Percentiles rank a stretch among this genome's conserved stretches.
phyloP scores from a whole-genome alignment of 1,284 basidiomycete genomes.

The Malassezia sp. region DNA sequence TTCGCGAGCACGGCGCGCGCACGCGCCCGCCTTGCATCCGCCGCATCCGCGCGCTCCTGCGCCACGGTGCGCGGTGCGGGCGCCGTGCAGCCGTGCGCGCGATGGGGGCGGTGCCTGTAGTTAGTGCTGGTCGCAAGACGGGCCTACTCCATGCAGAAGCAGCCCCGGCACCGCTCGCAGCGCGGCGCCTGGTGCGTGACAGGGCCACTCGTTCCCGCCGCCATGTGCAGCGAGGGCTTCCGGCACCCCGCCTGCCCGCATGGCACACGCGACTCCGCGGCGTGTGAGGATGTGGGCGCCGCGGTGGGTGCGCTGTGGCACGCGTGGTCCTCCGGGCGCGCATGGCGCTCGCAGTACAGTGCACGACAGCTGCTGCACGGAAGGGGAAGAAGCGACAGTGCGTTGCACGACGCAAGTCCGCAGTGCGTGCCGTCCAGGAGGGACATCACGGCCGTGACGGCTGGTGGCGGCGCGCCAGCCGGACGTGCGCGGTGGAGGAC shows the following conservation, averaged over 20 bases:
- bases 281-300: background rate
- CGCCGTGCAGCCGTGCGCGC: slow-evolving; percentile 8
- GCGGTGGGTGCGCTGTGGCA: background rate
- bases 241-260: slow-evolving; percentile 5
- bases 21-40: background rate
- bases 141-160: slow-evolving; percentile 14
- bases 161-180: slow-evolving; percentile 10
- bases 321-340: slow-evolving; percentile 1
- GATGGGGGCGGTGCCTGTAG: slow-evolving; percentile 1
- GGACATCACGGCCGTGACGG: no score
- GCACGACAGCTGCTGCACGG: background rate
- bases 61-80: slow-evolving; percentile 4
- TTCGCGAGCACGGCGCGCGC: slow-evolving; percentile 5
- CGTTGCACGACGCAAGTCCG: background rate
- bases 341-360: slow-evolving; percentile 9
- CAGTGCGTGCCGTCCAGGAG: slow-evolving; percentile 13
- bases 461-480: no score
- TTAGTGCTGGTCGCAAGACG: no score
- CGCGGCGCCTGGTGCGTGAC: slow-evolving; percentile 6
- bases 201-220: background rate
- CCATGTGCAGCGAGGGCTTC: slow-evolving; percentile 3
- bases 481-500: slow-evolving; percentile 6
- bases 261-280: background rate
- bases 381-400: slow-evolving; percentile 9
- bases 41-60: background rate